Conservation (phyloP, 2,329 filamentous ascomycete genomes). For the Ilyonectria mors-panacis region DNA sequence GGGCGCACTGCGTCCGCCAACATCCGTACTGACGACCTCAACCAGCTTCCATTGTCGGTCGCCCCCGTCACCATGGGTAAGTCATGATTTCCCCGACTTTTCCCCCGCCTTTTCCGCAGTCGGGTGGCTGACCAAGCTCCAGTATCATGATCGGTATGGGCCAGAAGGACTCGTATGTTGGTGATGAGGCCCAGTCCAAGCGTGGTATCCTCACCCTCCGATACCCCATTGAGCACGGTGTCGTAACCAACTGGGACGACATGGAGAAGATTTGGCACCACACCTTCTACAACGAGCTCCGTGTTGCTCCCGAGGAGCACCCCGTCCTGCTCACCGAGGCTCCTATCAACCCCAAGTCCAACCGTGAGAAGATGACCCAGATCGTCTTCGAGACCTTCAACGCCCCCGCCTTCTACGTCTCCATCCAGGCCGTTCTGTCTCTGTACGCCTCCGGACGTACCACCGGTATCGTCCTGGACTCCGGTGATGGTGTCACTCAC, state of each 20-base stretch:
- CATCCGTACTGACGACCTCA: constrained; percentile 54
- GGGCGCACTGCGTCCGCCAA: constrained; percentile 30
- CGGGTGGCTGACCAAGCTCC: constrained; percentile 44
- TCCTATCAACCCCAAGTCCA: constrained; percentile 99
- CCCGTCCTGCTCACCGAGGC: constrained; percentile 99
- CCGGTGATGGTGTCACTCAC: constrained; percentile 99
- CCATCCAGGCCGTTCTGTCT: constrained; percentile 98
- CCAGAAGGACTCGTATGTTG: constrained; percentile 99
- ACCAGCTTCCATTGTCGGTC: constrained; percentile 97
- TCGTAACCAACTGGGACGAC: constrained; percentile 99
- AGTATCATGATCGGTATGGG: constrained; percentile 99
- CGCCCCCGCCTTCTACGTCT: constrained; percentile 99
- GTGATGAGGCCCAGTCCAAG: constrained; percentile 99
- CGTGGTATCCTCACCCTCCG: constrained; percentile 99
- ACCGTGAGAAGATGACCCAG: constrained; percentile 99
- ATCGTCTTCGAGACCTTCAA: constrained; percentile 99
- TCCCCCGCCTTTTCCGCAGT: constrained; percentile 32
- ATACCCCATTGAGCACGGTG: constrained; percentile 99
- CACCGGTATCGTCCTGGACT: constrained; percentile 99
- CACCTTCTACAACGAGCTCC: constrained; percentile 99
- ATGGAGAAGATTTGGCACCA: constrained; percentile 99
- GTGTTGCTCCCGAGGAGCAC: constrained; percentile 99
- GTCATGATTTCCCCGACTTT: constrained; percentile 53
- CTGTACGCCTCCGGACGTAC: constrained; percentile 99
- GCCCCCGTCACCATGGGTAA: constrained; percentile 99